Evolutionary conservation across 495 filamentous ascomycete genomes (phyloP).

Genomic region (Xylaria grammica): DNA sequence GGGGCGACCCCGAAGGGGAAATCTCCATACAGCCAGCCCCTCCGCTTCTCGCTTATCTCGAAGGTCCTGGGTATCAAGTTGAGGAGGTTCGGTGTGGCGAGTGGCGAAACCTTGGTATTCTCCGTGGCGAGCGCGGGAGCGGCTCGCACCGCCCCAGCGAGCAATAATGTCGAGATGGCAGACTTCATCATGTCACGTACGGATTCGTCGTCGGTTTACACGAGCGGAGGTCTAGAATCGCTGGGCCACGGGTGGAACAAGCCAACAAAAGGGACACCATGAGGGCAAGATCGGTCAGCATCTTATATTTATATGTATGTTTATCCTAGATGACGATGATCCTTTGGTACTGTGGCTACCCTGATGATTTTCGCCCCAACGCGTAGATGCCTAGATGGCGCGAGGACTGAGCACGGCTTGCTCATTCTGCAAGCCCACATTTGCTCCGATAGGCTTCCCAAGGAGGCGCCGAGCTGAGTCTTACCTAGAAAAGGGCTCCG

Average conservation of each 20-base stretch:
- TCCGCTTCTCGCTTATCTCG: constrained; percentile 15
- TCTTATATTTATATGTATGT: constrained; percentile 13
- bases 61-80: constrained; percentile 6
- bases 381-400: not conserved
- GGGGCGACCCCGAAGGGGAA: constrained; percentile 16
- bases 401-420: not conserved
- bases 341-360: not conserved
- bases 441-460: not conserved
- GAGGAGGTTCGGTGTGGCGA: not conserved
- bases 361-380: not conserved
- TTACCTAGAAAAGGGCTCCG: not conserved
- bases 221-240: not conserved
- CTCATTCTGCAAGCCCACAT: not conserved
- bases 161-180: constrained; percentile 8
- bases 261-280: not conserved
- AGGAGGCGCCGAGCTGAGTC: not conserved
- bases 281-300: not conserved
- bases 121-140: not conserved
- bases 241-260: not conserved
- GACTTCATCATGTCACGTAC: not conserved
- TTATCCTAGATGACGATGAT: too few species aligned
- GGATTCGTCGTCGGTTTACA: not conserved
- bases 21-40: constrained; percentile 18
- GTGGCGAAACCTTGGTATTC: not conserved
- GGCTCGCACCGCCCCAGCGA: constrained; percentile 9